Evolutionary conservation across 2,329 filamentous ascomycete genomes (phyloP), one percentile per base, ranked within the genome.

Genomic region (Tolypocladium ovalisporum): DNA sequence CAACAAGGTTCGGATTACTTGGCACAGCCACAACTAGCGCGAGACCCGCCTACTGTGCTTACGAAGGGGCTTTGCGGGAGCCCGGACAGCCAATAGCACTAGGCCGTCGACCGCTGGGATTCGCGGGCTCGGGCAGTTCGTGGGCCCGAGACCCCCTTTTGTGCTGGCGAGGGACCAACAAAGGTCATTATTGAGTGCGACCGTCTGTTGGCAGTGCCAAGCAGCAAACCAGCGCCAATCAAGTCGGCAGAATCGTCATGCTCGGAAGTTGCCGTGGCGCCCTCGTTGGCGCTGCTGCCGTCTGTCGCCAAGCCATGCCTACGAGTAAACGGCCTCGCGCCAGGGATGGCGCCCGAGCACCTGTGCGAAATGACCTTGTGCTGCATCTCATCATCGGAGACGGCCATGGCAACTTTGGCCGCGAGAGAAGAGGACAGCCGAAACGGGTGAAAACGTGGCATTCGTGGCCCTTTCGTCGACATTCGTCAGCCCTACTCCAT

Each of bases 401-500:
- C 44, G 27, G 44, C 42, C 2, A 29, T 29, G 24, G 44, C 44
- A 49, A 19, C 8, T n/a, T 32, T 7, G 22, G 44, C 7, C 27
- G 27, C 5, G 42, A n/a, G 29, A 32, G 15, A 17, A 29, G 44
- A 34, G 15, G 17, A 24, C n/a, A n/a, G 39, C 3, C 36, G n/a
- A 17, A 37, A 17, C 13, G 13, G 13, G 36, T 6, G 12, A 44
- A 24, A 24, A 15, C 17, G 22, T 29, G 32, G 49, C 24, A 42
- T 57, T 58, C 61, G 60, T 51, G 57, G 57, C 57, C 32, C n/a
- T 40, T 53, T 56, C 53, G 58, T 54, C 35, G 39, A 59, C 34
- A 59, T 62, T 63, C 59, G 62, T 61, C 60, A 63, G 62, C 62
- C 62, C 58, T 63, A 57, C 44, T 55, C 34, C 54, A 17, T 29